Evolutionary conservation across 805 yeast genomes (phyloP).

Genomic region (Zygosaccharomyces gambellarensis): DNA sequence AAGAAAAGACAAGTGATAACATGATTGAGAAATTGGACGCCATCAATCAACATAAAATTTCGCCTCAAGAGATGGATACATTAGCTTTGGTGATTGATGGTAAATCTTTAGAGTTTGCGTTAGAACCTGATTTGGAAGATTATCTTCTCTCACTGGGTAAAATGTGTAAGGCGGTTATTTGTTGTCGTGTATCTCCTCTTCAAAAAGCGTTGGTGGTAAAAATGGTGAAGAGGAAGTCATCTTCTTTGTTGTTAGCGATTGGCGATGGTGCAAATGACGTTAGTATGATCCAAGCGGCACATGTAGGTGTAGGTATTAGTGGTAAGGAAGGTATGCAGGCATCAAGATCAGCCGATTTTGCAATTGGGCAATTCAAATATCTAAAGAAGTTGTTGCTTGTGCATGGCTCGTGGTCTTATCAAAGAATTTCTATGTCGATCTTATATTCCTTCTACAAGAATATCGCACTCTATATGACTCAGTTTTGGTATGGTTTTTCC

Average conservation of each 20-base stretch:
- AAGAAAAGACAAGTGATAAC: slow-evolving; percentile 71
- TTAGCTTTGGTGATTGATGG: slow-evolving; percentile 94
- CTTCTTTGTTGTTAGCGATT: slow-evolving; percentile 74
- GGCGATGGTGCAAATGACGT: slow-evolving; percentile 99
- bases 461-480: slow-evolving; percentile 93
- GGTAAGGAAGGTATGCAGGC: slow-evolving; percentile 99
- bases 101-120: slow-evolving; percentile 78
- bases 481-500: slow-evolving; percentile 93
- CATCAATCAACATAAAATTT: slow-evolving; percentile 57
- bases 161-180: slow-evolving; percentile 89
- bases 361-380: slow-evolving; percentile 92
- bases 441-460: slow-evolving; percentile 94
- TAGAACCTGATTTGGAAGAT: slow-evolving; percentile 76
- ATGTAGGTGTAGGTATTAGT: slow-evolving; percentile 97
- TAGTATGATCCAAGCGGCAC: slow-evolving; percentile 98
- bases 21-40: slow-evolving; percentile 72
- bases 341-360: slow-evolving; percentile 94
- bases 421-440: slow-evolving; percentile 87
- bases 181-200: slow-evolving; percentile 96
- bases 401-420: slow-evolving; percentile 98
- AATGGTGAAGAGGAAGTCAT: slow-evolving; percentile 78
- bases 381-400: slow-evolving; percentile 78
- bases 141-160: slow-evolving; percentile 74
- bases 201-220: slow-evolving; percentile 96
- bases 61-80: slow-evolving; percentile 65